Evolutionary conservation across 768 basidiomycete species (phyloP).

Genomic region (Hericium rajendrae): DNA sequence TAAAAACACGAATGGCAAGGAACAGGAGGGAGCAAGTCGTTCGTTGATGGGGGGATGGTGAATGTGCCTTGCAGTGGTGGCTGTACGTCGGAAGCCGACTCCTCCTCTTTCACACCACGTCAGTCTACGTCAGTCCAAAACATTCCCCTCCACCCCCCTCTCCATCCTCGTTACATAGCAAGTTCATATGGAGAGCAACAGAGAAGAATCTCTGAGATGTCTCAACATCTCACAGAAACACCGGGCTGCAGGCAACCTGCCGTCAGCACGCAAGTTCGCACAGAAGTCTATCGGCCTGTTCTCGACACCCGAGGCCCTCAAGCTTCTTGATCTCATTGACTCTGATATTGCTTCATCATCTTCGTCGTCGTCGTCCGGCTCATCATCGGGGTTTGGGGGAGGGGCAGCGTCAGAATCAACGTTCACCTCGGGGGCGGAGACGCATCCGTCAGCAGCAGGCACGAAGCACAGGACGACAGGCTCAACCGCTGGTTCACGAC

Average conservation of each 20-base stretch:
- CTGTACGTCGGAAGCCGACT: too few species aligned
- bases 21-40: too few species aligned
- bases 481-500: conserved; percentile 41
- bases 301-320: conserved; percentile 64
- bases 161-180: too few species aligned
- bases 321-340: conserved; percentile 60
- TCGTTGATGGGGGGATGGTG: background rate
- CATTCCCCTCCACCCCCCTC: too few species aligned
- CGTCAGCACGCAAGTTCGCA: conserved; percentile 81
- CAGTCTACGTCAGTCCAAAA: too few species aligned
- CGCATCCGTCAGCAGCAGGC: conserved; percentile 68
- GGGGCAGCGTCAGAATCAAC: conserved; percentile 30
- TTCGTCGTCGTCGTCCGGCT: conserved; percentile 29
- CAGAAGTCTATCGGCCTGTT: conserved; percentile 81
- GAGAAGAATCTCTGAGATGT: conserved; percentile 81
- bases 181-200: conserved; percentile 69
- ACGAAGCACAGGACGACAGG: conserved; percentile 50
- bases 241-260: conserved; percentile 56
- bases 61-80: background rate
- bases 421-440: conserved; percentile 44
- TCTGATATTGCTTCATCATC: conserved; percentile 34
- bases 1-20: too few species aligned
- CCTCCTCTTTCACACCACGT: too few species aligned
- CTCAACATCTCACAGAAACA: conserved; percentile 72
- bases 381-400: conserved; percentile 5